These are phyloP conservation scores for Erigeron canadensis DNA, from an alignment of 129 eudicot genomes.

Conservation along the genomic window DNA sequence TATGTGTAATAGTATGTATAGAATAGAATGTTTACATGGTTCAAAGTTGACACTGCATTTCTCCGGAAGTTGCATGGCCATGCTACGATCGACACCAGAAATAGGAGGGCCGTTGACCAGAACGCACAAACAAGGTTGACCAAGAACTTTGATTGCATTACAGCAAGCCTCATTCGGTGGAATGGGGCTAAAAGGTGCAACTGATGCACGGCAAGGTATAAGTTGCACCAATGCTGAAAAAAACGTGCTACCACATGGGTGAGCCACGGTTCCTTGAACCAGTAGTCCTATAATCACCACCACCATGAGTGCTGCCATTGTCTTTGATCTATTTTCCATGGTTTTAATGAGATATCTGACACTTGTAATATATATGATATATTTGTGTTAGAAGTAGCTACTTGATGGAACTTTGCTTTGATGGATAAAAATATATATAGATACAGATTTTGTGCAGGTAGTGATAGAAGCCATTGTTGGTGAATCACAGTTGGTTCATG, in stretches of 20 bases:
- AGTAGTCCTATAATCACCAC: conserved; percentile 29
- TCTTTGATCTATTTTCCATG: conserved; percentile 38
- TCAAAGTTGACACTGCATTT: conserved; percentile 82
- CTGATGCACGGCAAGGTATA: conserved; percentile 86
- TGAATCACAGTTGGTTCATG: conserved; percentile 46
- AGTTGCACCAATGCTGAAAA: conserved; percentile 89
- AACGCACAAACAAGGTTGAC: conserved; percentile 90
- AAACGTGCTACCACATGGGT: conserved; percentile 74
- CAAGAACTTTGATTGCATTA: conserved; percentile 67
- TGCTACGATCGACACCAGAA: conserved; percentile 86
- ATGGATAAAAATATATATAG: conserved; percentile 22
- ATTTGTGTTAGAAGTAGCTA: not conserved
- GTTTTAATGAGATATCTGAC: conserved; percentile 4
- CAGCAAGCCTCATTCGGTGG: conserved; percentile 87
- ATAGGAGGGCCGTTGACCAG: conserved; percentile 94
- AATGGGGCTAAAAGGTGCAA: conserved; percentile 78
- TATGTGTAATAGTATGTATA: not conserved
- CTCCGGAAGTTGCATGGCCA: conserved; percentile 93
- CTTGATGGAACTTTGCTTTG: not conserved
- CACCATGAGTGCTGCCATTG: conserved; percentile 22
- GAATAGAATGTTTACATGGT: conserved; percentile 54
- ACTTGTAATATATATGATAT: not conserved
- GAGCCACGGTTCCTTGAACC: conserved; percentile 45
- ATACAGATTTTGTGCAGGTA: conserved; percentile 22
- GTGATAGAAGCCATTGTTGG: conserved; percentile 28